Base-by-base conservation (phyloP, 352 stramenopile genomes). In the Aphanomyces invadans region DNA sequence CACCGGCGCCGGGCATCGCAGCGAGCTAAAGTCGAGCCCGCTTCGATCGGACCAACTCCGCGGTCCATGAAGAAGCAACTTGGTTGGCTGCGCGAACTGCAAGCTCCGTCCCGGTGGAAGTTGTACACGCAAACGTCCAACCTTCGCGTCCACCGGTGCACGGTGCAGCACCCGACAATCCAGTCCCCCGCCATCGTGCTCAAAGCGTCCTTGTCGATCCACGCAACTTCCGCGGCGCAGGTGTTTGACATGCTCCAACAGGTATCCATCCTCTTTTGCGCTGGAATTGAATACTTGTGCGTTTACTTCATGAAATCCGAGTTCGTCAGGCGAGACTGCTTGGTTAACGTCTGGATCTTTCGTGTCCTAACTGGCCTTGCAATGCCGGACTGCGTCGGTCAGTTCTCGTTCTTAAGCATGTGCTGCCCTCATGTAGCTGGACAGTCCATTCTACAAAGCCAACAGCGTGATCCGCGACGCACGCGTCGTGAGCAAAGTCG, bases 1-100 rank as follows among this genome's bases (percentile, higher is more conserved):
- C n/a, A n/a, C n/a, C 21, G 4, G 48, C 53, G 10, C 38, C 26
- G 19, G 38, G 53, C 32, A 23, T 17, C 60, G 26, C 70, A 29
- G 12, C 39, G 48, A 52, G 53, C 60, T 64, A 7, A 60, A 26
- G 56, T 79, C 79, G 0, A 78, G 80, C 56, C 25, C 17, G 15
- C 29, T 1, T 93, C 85, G 1, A 88, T 90, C 52, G 85, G 85
- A 1, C 78, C 77, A 3, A 77, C 89, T 26, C 85, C 85, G 17
- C 81, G 85, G 21, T 88, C 85, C 0, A 91, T 93, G 38, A 79
- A 79, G 1, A 90, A 91, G 66, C 89, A 71, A 12, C 88, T 93
- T 42, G 76, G 80, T 3, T 67, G 60, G 60, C 32, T 57, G 21
- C 38, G 46, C 11, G 31, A 23, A n/a, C 39, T 67, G 17, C 25